Conservation (phyloP, 2,329 filamentous ascomycete species). For the Ceratocystiopsis brevicomis region DNA sequence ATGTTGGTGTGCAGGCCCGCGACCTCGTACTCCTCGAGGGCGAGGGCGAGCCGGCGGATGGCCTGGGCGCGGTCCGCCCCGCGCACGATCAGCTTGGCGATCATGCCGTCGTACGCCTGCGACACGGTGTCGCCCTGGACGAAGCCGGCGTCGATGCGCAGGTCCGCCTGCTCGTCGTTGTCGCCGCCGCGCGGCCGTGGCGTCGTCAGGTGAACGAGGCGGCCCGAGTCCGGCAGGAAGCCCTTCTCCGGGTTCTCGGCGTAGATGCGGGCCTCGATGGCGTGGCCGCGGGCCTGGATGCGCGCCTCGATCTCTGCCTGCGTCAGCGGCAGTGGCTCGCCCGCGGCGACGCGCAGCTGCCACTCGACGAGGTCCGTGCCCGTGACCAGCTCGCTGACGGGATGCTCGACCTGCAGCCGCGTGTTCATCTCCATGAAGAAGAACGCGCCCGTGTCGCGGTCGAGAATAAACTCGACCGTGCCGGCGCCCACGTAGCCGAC, state of each 20-base stretch:
- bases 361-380: slow-evolving; percentile 70
- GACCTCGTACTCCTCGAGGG: slow-evolving; percentile 76
- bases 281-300: slow-evolving; percentile 62
- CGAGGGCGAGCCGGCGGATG: slow-evolving; percentile 62
- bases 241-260: slow-evolving; percentile 83
- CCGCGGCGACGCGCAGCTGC: slow-evolving; percentile 64
- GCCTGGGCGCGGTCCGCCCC: slow-evolving; percentile 62
- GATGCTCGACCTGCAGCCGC: slow-evolving; percentile 87
- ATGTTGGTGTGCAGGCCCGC: slow-evolving; percentile 90
- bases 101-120: slow-evolving; percentile 95
- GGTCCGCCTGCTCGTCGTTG: slow-evolving; percentile 35
- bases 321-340: slow-evolving; percentile 35
- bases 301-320: slow-evolving; percentile 49
- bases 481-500: slow-evolving; percentile 79
- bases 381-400: slow-evolving; percentile 59
- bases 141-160: slow-evolving; percentile 88
- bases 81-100: slow-evolving; percentile 87
- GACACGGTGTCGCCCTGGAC: slow-evolving; percentile 81
- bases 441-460: slow-evolving; percentile 63
- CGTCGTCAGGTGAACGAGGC: slow-evolving; percentile 62
- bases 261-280: slow-evolving; percentile 91
- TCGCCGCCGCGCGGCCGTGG: slow-evolving; percentile 24
- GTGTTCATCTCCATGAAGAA: slow-evolving; percentile 78
- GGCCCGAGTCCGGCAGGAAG: slow-evolving; percentile 87
- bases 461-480: slow-evolving; percentile 79